Evolutionary conservation across 2,329 filamentous ascomycete species (phyloP).

Genomic region (Alternaria triticina): DNA sequence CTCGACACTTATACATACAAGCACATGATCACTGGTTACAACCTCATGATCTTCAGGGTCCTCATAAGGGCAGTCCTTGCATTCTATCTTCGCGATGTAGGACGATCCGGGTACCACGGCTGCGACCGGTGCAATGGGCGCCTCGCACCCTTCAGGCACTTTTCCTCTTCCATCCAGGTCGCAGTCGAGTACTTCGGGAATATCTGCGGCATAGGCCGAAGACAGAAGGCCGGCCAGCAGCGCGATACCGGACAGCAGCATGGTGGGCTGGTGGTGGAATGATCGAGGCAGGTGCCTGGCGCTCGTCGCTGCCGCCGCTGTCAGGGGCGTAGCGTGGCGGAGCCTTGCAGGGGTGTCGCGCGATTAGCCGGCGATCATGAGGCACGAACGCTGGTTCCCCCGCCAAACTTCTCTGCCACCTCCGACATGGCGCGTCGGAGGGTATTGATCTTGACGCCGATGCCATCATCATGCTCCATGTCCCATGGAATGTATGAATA

Average conservation of each 20-base stretch:
- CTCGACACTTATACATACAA: slow-evolving; percentile 26
- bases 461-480: background rate
- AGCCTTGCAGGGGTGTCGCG: background rate
- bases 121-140: slow-evolving; percentile 32
- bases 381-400: background rate
- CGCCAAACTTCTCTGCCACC: background rate
- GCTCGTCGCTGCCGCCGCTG: slow-evolving; percentile 13
- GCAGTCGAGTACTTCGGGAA: slow-evolving; percentile 24
- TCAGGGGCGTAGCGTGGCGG: slow-evolving; percentile 21
- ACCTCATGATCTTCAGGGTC: slow-evolving; percentile 8
- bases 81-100: slow-evolving; percentile 41
- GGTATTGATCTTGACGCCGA: background rate
- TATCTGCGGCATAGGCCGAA: slow-evolving; percentile 9
- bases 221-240: slow-evolving; percentile 17
- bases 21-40: slow-evolving; percentile 26
- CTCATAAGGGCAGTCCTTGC: slow-evolving; percentile 34
- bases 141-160: slow-evolving; percentile 23
- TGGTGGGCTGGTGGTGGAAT: slow-evolving; percentile 14
- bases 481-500: background rate
- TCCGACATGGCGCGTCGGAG: background rate
- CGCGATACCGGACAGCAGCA: slow-evolving; percentile 8
- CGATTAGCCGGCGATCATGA: background rate
- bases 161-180: slow-evolving; percentile 2
- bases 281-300: slow-evolving; percentile 11
- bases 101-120: slow-evolving; percentile 29